Evolutionary conservation across 306 rosid species (phyloP).

Genomic region (Rosa lucieae): DNA sequence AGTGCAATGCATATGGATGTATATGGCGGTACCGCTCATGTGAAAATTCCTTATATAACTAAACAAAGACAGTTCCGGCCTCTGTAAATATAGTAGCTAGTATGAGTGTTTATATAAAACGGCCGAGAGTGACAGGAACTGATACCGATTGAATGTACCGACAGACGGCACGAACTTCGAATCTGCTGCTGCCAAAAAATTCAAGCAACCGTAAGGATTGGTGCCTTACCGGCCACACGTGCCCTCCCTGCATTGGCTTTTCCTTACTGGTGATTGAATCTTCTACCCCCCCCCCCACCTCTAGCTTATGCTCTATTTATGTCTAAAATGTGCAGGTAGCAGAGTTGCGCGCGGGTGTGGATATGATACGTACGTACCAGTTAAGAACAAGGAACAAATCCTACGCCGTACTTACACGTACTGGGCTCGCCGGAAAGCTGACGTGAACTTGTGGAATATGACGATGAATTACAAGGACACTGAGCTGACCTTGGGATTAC

Average conservation of each 20-base stretch:
- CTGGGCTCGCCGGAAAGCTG: background rate
- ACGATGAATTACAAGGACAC: slow-evolving; percentile 28
- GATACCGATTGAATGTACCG: slow-evolving; percentile 33
- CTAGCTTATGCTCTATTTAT: slow-evolving; percentile 2
- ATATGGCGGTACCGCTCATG: background rate
- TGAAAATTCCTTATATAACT: background rate
- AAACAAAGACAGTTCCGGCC: background rate
- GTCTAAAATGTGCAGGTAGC: background rate
- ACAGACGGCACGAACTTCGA: slow-evolving; percentile 29
- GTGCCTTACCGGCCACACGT: slow-evolving; percentile 20
- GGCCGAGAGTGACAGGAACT: slow-evolving; percentile 10
- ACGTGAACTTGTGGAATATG: background rate
- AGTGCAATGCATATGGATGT: too few species aligned
- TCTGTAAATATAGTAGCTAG: background rate
- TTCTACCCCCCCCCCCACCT: background rate
- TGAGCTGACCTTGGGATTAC: slow-evolving; percentile 31
- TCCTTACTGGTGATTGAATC: background rate
- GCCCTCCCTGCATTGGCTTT: slow-evolving; percentile 8
- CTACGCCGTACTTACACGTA: too few species aligned
- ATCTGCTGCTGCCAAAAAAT: slow-evolving; percentile 18
- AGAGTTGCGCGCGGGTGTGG: background rate
- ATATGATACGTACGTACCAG: background rate
- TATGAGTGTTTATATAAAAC: background rate
- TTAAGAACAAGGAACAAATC: too few species aligned
- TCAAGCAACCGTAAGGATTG: slow-evolving; percentile 11